phyloP scores from a whole-genome alignment of 1,139 yeast genomes.

The Hanseniaspora gamundiae region DNA sequence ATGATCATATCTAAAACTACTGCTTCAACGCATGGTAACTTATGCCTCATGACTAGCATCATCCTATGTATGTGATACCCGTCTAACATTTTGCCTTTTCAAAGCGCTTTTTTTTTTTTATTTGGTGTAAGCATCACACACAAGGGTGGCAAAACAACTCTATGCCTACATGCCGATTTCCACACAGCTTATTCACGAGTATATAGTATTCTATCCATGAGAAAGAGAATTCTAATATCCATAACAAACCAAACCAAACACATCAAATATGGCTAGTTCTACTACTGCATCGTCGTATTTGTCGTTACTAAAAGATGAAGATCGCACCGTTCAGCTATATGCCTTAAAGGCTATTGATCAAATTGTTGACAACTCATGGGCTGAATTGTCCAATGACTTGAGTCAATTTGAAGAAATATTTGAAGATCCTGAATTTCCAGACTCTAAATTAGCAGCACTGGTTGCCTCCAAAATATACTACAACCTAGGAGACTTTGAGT shows the following conservation, averaged over 20 bases:
- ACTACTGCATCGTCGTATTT: constrained; percentile 82
- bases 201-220: too few relatives aligned
- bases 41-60: too few relatives aligned
- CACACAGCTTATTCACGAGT: too few relatives aligned
- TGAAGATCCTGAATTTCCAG: constrained; percentile 70
- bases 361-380: constrained; percentile 89
- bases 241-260: not conserved
- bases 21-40: too few relatives aligned
- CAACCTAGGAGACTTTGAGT: constrained; percentile 86
- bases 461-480: constrained; percentile 91
- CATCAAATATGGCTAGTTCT: constrained; percentile 34
- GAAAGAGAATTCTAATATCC: not conserved
- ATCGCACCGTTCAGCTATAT: constrained; percentile 62
- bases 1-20: too few relatives aligned
- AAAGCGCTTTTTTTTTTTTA: not conserved
- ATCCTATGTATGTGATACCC: too few relatives aligned
- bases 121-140: not conserved
- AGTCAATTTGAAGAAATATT: constrained; percentile 79
- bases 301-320: constrained; percentile 78
- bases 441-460: constrained; percentile 77
- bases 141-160: constrained; percentile 1
- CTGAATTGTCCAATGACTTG: constrained; percentile 87
- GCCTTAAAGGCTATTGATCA: constrained; percentile 75
- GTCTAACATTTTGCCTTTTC: not conserved
- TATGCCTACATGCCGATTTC: not conserved